Evolutionary conservation across 2,329 filamentous ascomycete species (phyloP), one percentile per base, ranked within the genome.

Genomic region (Alternaria consortialis): DNA sequence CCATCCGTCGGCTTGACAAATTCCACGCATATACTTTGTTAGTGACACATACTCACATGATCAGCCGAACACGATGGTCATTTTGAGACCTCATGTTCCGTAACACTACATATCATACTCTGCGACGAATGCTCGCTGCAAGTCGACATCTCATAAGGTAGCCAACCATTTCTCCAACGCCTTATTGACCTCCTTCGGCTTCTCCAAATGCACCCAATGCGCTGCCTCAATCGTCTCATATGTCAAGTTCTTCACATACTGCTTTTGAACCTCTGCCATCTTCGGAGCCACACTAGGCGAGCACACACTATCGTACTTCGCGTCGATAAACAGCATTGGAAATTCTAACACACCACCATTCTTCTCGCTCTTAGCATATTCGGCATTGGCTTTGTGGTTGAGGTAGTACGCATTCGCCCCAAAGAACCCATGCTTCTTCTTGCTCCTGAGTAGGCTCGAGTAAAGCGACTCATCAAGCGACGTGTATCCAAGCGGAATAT

Each of bases 211-310:
- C 7, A 71, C 66, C 72, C 71, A 75, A 65, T 75, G 73, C 11
- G 29, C 65, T 4, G 65, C 27, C 29, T 85, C 70, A 79, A 83
- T 58, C 81, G 82, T 15, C 79, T 83, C 74, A 17, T 80, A 78
- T 1, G 79, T 81, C 43, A 85, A 64, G 7, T 82, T 75, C 42
- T 72, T 73, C 47, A 76, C 79, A 7, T 63, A 61, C 58, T 76
- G 65, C 31, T 75, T 71, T 75, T 79, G 77, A 0, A 67, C 68
- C 58, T 80, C 77, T 0, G 65, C 67, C n/a, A 81, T 46, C 27
- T 74, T 74, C 3, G 78, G 67, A 4, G 73, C 72, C 3, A 67
- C 71, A 29, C 58, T 65, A 8, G 66, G 58, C 23, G 80, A 82
- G 12, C 80, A 72, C 6, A 69, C 48, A 3, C 62, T 52, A 56